These are phyloP conservation scores for Lepiota brunneoincarnata DNA, from an alignment of 768 basidiomycete species.

Conservation along the genomic window DNA sequence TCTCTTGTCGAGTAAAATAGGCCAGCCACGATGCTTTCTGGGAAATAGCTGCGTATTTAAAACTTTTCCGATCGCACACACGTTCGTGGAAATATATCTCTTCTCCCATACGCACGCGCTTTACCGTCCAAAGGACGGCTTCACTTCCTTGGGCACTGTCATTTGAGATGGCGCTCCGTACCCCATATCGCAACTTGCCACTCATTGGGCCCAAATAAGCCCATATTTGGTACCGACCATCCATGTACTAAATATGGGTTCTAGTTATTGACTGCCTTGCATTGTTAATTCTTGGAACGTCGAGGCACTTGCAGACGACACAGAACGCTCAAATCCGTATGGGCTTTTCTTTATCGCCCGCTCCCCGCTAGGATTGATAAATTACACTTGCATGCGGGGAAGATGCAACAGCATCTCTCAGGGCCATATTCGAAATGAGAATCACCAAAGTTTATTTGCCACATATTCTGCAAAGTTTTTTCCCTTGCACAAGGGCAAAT, in stretches of 20 bases:
- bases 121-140: too few relatives aligned
- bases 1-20: background rate
- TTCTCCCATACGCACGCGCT: too few relatives aligned
- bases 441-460: background rate
- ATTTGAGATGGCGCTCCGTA: background rate
- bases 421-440: background rate
- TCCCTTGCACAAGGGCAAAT: background rate
- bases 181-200: background rate
- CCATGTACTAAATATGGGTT: background rate
- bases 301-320: background rate
- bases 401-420: background rate
- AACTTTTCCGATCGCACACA: too few relatives aligned
- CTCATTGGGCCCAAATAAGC: background rate
- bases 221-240: background rate
- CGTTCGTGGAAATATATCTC: too few relatives aligned
- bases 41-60: too few relatives aligned
- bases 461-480: background rate
- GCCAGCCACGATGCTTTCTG: too few relatives aligned
- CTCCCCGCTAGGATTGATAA: background rate
- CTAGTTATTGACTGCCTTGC: background rate
- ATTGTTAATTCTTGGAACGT: background rate
- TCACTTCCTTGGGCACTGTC: background rate
- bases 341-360: background rate
- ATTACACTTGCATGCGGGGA: background rate
- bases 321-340: background rate